These are phyloP conservation scores for Hirschioporus abietinus DNA, from an alignment of 768 basidiomycete species.

Conservation along the genomic window DNA sequence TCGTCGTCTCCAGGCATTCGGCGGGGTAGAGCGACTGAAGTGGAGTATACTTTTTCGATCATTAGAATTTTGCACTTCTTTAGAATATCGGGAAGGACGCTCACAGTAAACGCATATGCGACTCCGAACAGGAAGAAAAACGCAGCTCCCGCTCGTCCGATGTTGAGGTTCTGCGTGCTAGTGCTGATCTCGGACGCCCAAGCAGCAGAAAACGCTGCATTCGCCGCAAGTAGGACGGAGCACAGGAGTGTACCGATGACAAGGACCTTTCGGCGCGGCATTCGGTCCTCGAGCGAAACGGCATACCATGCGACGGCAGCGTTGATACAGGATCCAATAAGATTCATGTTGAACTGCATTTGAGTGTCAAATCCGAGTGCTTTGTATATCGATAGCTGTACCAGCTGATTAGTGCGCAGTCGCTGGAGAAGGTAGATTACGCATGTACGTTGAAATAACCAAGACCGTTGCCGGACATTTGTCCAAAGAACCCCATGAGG, in stretches of 20 bases:
- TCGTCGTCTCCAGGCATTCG: slow-evolving; percentile 28
- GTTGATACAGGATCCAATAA: slow-evolving; percentile 8
- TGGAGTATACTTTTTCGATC: not conserved
- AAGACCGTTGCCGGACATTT: slow-evolving; percentile 26
- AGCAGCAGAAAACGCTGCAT: slow-evolving; percentile 19
- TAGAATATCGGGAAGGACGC: slow-evolving; percentile 10
- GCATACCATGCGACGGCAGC: slow-evolving; percentile 7
- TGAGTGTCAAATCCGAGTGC: slow-evolving; percentile 16
- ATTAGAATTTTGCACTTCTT: not conserved
- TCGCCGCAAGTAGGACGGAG: slow-evolving; percentile 18
- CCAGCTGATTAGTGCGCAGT: not conserved
- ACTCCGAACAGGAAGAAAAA: slow-evolving; percentile 25
- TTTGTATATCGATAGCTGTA: slow-evolving; percentile 12
- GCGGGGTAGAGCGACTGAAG: slow-evolving; percentile 21
- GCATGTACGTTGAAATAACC: slow-evolving; percentile 9
- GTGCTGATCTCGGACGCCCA: slow-evolving; percentile 10
- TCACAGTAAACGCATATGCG: slow-evolving; percentile 27
- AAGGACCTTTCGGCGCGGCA: slow-evolving; percentile 26
- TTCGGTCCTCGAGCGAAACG: slow-evolving; percentile 16
- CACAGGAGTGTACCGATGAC: slow-evolving; percentile 25
- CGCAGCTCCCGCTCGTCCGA: slow-evolving; percentile 21
- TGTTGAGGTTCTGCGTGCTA: not conserved
- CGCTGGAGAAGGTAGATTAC: not conserved
- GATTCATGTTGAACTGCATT: slow-evolving; percentile 13
- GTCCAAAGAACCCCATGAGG: slow-evolving; percentile 22